Evolutionary conservation across 169 alveolate genomes (phyloP).

Genomic region (Plasmodium gaboni): DNA sequence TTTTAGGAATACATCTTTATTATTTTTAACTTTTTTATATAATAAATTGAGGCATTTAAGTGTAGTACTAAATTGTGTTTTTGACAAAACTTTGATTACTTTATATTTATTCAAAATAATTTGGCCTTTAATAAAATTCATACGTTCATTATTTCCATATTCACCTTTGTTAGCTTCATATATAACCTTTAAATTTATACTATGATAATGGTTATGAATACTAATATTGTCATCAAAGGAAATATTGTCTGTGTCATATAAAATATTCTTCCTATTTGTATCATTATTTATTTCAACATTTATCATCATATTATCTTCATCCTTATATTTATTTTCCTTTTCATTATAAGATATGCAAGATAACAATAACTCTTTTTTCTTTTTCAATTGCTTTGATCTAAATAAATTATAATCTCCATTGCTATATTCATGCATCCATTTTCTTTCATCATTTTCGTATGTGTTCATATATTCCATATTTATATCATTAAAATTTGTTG

Average conservation of each 20-base stretch:
- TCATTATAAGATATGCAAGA: not conserved
- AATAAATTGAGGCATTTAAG: slow-evolving; percentile 90
- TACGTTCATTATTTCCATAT: slow-evolving; percentile 90
- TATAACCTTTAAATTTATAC: slow-evolving; percentile 90
- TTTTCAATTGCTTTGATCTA: slow-evolving; percentile 54
- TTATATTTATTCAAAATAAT: slow-evolving; percentile 92
- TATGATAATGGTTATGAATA: slow-evolving; percentile 82
- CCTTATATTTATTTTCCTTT: slow-evolving; percentile 1
- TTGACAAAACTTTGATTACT: slow-evolving; percentile 89
- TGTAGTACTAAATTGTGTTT: slow-evolving; percentile 92
- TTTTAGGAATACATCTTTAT: not conserved
- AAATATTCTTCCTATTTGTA: not conserved
- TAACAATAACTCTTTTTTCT: slow-evolving; percentile 32
- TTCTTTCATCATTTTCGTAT: slow-evolving; percentile 63
- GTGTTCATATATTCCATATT: slow-evolving; percentile 6
- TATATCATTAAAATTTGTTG: slow-evolving; percentile 6
- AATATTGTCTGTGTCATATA: not conserved
- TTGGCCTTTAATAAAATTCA: slow-evolving; percentile 90
- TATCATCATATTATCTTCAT: not conserved
- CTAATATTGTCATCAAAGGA: slow-evolving; percentile 20
- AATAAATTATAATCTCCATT: slow-evolving; percentile 70
- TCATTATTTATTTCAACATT: slow-evolving; percentile 7
- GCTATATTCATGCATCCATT: slow-evolving; percentile 68
- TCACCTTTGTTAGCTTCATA: slow-evolving; percentile 93
- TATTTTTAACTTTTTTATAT: slow-evolving; percentile 25